phyloP scores from a whole-genome alignment of 1,284 basidiomycete species.

The Ceratobasidium sp. region DNA sequence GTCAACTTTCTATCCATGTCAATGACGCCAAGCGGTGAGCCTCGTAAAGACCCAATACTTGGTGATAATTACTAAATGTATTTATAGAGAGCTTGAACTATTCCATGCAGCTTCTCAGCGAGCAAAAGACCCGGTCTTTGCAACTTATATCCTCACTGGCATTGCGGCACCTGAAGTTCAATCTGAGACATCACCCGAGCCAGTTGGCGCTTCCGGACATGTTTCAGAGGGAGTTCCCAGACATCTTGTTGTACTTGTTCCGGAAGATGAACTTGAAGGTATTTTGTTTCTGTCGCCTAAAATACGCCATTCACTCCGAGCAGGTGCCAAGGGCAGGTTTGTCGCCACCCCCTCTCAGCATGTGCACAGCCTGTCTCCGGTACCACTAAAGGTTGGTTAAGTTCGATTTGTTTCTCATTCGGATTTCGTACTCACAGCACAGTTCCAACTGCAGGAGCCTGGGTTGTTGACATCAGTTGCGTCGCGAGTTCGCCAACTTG shows the following conservation, averaged over 20 bases:
- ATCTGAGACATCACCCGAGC: background rate
- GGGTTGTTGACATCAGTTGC: slow-evolving; percentile 24
- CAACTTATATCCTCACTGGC: slow-evolving; percentile 78
- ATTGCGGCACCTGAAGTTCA: slow-evolving; percentile 50
- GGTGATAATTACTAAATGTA: slow-evolving; percentile 1
- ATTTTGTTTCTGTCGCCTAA: slow-evolving; percentile 49
- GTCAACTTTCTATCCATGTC: slow-evolving; percentile 75
- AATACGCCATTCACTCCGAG: slow-evolving; percentile 34
- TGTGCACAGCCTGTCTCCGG: slow-evolving; percentile 76
- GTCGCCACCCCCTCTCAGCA: slow-evolving; percentile 67
- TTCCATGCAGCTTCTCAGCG: slow-evolving; percentile 65
- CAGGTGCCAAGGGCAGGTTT: slow-evolving; percentile 21
- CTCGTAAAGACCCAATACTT: slow-evolving; percentile 56
- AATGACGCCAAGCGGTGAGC: slow-evolving; percentile 79
- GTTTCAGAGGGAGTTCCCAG: background rate
- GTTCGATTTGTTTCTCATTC: background rate
- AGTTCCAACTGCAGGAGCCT: background rate
- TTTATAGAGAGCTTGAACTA: slow-evolving; percentile 69
- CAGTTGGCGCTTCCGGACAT: background rate
- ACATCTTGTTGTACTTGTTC: slow-evolving; percentile 63
- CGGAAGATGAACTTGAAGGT: slow-evolving; percentile 73
- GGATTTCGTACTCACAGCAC: background rate
- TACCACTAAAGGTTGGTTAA: slow-evolving; percentile 67
- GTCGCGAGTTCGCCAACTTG: slow-evolving; percentile 28
- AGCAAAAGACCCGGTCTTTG: slow-evolving; percentile 62